Base-by-base conservation (phyloP, 2,329 filamentous ascomycete species). In the Mycosphaerelloides madeirae region DNA sequence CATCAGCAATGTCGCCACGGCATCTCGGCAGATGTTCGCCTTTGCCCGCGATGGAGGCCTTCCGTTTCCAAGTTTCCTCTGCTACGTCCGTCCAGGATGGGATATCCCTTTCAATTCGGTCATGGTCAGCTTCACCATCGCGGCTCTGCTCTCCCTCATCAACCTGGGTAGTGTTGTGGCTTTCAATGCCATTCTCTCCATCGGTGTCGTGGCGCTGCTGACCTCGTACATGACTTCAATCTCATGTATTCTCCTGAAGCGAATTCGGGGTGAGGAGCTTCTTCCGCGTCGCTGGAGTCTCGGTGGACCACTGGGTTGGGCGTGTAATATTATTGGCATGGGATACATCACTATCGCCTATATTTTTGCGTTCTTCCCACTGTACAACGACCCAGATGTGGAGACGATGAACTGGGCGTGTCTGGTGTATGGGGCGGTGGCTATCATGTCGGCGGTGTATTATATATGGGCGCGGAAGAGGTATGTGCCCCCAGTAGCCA, bases 11-110 rank as follows among this genome's bases (percentile, higher is more conserved):
- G 49, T 67, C 9, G 68, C 69, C 28, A 64, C 69, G 2, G 66
- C 66, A 1, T 69, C 67, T 7, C 65, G 67, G 6, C 67, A 70
- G 58, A 58, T 65, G 4, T 73, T 60, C 42, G 67, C 68, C 0
- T 72, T 72, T 49, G 67, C 69, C 12, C 64, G 69, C 18, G 70
- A 73, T 43, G 54, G 60, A 3, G 70, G 70, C 1, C 58, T 72
- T 1, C 69, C 69, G 0, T 70, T 69, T 25, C 52, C 54, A 13
- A 20, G 25, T n/a, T 44, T 54, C 39, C 41, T 56, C 29, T 48
- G 51, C 38, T 44, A 48, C n/a, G 55, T 59, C 11, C 53, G 49
- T 13, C 54, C 54, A 3, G 47, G 43, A 14, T 52, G 47, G 52
- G 50, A 54, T 20, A 53, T 63, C 20, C 60, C 60, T 1, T 35